A percentile compares a stretch with the other conserved stretches of the same genome.
phyloP scores from a whole-genome alignment of 2,329 filamentous ascomycete species.

The Balansia obtecta region DNA sequence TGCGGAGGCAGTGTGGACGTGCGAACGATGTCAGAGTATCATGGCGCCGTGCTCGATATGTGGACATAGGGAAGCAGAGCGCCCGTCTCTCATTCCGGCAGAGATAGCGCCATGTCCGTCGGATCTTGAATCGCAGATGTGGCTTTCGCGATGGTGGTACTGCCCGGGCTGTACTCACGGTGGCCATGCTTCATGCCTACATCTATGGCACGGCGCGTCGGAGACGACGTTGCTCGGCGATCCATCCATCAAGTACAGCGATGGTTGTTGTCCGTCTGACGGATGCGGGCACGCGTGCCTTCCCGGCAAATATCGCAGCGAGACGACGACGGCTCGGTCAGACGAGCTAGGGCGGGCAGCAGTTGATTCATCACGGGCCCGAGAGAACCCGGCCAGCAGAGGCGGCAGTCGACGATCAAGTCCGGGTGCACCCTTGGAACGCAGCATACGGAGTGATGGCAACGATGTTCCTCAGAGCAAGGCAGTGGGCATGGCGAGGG shows the following conservation, averaged over 20 bases:
- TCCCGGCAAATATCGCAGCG: slow-evolving; percentile 41
- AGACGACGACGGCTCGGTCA: slow-evolving; percentile 29
- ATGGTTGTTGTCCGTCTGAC: slow-evolving; percentile 51
- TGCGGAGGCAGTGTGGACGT: slow-evolving; percentile 40
- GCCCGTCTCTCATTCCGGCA: slow-evolving; percentile 24
- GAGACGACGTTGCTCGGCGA: slow-evolving; percentile 11
- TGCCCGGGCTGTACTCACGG: slow-evolving; percentile 51
- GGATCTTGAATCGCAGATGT: slow-evolving; percentile 9
- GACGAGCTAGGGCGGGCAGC: slow-evolving; percentile 41
- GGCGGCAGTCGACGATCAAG: slow-evolving; percentile 13
- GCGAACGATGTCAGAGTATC: slow-evolving; percentile 39
- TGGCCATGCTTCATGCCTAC: slow-evolving; percentile 47
- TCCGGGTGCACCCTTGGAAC: slow-evolving; percentile 10
- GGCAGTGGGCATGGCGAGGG: slow-evolving; percentile 47
- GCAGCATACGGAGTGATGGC: slow-evolving; percentile 29
- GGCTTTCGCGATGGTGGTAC: slow-evolving; percentile 45
- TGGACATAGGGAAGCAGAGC: slow-evolving; percentile 37
- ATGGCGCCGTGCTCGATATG: slow-evolving; percentile 50
- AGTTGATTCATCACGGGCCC: slow-evolving; percentile 23
- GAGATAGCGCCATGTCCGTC: slow-evolving; percentile 18
- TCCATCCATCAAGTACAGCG: slow-evolving; percentile 25
- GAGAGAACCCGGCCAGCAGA: slow-evolving; percentile 12
- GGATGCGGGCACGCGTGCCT: slow-evolving; percentile 53
- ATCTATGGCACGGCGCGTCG: slow-evolving; percentile 41
- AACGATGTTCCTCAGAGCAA: slow-evolving; percentile 46